Conservation (phyloP, 2,329 filamentous ascomycete genomes). For the Fusarium armeniacum region DNA sequence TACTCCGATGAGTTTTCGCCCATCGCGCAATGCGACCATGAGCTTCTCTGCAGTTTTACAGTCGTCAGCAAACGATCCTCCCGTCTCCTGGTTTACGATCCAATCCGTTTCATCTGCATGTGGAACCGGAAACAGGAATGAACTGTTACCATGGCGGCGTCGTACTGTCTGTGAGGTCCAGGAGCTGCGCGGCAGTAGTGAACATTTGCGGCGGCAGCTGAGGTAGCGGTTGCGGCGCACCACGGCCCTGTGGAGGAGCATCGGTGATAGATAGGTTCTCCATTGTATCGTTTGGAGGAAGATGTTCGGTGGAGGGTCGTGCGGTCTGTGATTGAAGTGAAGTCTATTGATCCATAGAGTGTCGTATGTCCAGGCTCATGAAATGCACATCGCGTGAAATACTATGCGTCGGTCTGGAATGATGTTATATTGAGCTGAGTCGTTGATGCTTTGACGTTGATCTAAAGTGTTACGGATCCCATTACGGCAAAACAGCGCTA, state of each 20-base stretch:
- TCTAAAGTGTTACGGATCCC: slow-evolving; percentile 32
- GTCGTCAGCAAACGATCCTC: slow-evolving; percentile 49
- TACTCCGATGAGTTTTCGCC: slow-evolving; percentile 92
- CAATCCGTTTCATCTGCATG: slow-evolving; percentile 13
- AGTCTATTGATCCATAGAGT: slow-evolving; percentile 44
- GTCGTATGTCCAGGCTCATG: slow-evolving; percentile 38
- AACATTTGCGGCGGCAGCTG: slow-evolving; percentile 96
- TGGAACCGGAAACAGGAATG: slow-evolving; percentile 18
- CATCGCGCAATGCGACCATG: slow-evolving; percentile 90
- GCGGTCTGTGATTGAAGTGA: slow-evolving; percentile 20
- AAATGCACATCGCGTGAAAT: slow-evolving; percentile 45
- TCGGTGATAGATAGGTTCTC: slow-evolving; percentile 68
- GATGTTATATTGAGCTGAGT: slow-evolving; percentile 38
- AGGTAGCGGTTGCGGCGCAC: slow-evolving; percentile 63
- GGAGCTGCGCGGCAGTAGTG: slow-evolving; percentile 93
- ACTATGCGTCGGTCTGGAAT: slow-evolving; percentile 33
- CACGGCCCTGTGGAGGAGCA: slow-evolving; percentile 59
- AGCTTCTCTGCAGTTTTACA: slow-evolving; percentile 81
- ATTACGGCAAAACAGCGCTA: slow-evolving; percentile 43
- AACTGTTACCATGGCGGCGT: slow-evolving; percentile 37
- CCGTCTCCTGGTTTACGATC: slow-evolving; percentile 13
- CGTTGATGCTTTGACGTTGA: slow-evolving; percentile 46
- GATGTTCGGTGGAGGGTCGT: slow-evolving; percentile 9
- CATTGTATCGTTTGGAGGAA: slow-evolving; percentile 58
- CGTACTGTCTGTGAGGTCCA: slow-evolving; percentile 98